Conservation (phyloP, 225 moss, liverwort and hornwort genomes). For the Marchantia polymorpha region DNA sequence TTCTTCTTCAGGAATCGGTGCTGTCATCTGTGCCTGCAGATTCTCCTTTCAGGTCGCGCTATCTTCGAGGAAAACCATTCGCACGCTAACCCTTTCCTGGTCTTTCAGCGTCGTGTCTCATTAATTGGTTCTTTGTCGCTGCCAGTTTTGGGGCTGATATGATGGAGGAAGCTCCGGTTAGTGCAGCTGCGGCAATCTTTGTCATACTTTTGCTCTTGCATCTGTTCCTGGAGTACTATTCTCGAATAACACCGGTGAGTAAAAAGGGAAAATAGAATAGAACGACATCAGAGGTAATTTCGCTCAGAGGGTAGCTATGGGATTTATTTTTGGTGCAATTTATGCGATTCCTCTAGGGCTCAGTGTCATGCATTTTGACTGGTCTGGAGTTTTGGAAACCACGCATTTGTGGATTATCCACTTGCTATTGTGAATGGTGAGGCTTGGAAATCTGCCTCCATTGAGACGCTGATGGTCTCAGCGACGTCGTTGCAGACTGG, state of each 20-base stretch:
- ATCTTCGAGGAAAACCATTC: too few species aligned
- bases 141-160: not conserved
- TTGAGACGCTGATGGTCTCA: not conserved
- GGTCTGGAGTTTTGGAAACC: not conserved
- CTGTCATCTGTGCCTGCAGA: too few species aligned
- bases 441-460: not conserved
- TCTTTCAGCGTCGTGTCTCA: too few species aligned
- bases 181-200: slow-evolving; percentile 25
- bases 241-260: slow-evolving; percentile 15
- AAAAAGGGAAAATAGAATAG: too few species aligned
- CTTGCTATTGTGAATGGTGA: not conserved
- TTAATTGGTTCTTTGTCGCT: not conserved
- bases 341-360: not conserved
- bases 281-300: not conserved
- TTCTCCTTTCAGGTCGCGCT: too few species aligned
- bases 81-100: too few species aligned
- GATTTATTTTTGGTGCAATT: not conserved
- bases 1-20: too few species aligned
- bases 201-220: slow-evolving; percentile 19
- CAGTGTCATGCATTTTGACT: too few species aligned
- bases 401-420: too few species aligned
- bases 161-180: slow-evolving; percentile 16
- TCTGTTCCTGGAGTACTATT: slow-evolving; percentile 12
- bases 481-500: not conserved
- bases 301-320: not conserved